These are phyloP conservation scores for Lasiosphaeria miniovina DNA, from an alignment of 495 filamentous ascomycete species.

Conservation along the genomic window DNA sequence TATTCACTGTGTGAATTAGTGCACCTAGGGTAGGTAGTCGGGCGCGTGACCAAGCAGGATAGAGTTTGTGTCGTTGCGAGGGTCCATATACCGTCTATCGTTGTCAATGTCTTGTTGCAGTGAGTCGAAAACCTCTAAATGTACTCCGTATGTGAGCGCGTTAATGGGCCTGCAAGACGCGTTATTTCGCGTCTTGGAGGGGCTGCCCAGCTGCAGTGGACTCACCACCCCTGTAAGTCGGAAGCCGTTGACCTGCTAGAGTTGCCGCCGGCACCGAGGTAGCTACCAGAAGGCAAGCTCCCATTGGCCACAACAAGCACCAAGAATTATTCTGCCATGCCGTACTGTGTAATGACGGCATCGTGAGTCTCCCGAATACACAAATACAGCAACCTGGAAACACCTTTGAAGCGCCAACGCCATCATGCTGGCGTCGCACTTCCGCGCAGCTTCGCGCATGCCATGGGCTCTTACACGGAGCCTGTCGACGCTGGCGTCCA, in stretches of 20 bases:
- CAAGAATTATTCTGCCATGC: too few relatives aligned
- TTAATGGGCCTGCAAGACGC: slow-evolving; percentile 27
- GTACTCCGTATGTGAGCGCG: slow-evolving; percentile 17
- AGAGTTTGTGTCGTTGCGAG: neutral
- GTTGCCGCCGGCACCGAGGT: slow-evolving; percentile 15
- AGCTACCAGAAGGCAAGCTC: neutral
- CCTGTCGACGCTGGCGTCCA: slow-evolving; percentile 40
- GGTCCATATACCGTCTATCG: neutral
- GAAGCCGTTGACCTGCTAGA: too few relatives aligned
- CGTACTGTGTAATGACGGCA: slow-evolving; percentile 10
- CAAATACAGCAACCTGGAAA: too few relatives aligned
- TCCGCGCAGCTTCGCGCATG: slow-evolving; percentile 10
- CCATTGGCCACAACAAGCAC: neutral
- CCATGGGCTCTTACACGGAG: slow-evolving; percentile 9
- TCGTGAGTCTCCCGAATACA: neutral
- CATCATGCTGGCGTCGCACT: slow-evolving; percentile 22
- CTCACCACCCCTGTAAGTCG: neutral
- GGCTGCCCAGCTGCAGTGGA: slow-evolving; percentile 9
- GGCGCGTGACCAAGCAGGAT: neutral
- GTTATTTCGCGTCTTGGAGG: slow-evolving; percentile 31
- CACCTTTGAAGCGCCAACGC: too few relatives aligned
- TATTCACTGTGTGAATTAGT: too few relatives aligned
- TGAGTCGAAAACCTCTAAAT: neutral
- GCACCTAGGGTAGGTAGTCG: too few relatives aligned
- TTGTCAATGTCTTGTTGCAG: slow-evolving; percentile 1